phyloP scores from a whole-genome alignment of 768 basidiomycete species.

The Saitozyma podzolica region DNA sequence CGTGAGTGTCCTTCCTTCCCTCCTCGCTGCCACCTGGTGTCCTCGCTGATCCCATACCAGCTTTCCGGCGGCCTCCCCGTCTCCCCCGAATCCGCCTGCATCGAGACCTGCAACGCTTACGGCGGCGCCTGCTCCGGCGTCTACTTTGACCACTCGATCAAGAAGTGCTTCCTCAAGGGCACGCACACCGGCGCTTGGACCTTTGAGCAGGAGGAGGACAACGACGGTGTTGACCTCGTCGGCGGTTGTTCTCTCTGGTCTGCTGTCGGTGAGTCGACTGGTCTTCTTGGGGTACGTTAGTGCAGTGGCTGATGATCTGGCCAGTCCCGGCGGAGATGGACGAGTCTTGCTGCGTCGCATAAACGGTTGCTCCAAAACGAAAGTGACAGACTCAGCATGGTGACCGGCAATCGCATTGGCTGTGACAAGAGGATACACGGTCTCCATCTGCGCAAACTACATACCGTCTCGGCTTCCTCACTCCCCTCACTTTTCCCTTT shows the following conservation, averaged over 20 bases:
- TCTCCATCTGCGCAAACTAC: not conserved
- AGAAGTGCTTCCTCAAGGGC: constrained; percentile 28
- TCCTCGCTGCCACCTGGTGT: not conserved
- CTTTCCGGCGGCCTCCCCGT: constrained; percentile 20
- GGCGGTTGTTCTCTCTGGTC: constrained; percentile 32
- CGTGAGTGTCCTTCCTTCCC: constrained; percentile 15
- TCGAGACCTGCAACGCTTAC: constrained; percentile 26
- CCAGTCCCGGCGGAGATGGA: constrained; percentile 30
- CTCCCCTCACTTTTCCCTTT: not conserved
- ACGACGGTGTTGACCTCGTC: constrained; percentile 22
- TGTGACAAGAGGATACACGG: too few relatives aligned
- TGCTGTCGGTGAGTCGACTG: constrained; percentile 16
- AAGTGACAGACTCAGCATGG: too few relatives aligned
- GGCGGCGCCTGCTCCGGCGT: constrained; percentile 28
- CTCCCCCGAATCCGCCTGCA: constrained; percentile 21
- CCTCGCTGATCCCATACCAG: not conserved
- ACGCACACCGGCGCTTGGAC: constrained; percentile 16
- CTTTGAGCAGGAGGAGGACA: constrained; percentile 12
- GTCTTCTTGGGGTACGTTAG: not conserved
- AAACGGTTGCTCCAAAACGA: not conserved
- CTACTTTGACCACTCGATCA: constrained; percentile 17
- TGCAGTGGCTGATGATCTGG: not conserved
- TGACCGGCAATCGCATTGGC: too few relatives aligned
- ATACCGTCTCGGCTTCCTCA: not conserved
- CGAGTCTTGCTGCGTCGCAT: constrained; percentile 30